Percentiles rank a stretch among this genome's conserved stretches.
phyloP scores from a whole-genome alignment of 768 basidiomycete species.

The Austroboletus festivus region DNA sequence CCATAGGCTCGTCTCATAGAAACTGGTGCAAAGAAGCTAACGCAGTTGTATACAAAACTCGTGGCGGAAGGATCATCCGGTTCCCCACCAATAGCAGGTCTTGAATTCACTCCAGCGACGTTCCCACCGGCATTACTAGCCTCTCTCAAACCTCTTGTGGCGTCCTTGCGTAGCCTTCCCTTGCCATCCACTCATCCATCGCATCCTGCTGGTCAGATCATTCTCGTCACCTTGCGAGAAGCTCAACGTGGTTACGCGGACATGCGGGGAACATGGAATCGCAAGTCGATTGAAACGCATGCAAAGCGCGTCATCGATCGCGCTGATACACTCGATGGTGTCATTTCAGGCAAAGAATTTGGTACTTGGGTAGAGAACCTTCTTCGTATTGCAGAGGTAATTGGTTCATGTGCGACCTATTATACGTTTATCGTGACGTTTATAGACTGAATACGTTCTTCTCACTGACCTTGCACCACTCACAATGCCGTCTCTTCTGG shows the following conservation, averaged over 20 bases:
- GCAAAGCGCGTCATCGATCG: constrained; percentile 68
- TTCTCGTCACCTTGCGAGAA: constrained; percentile 64
- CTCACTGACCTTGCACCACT: constrained; percentile 64
- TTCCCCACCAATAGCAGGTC: constrained; percentile 57
- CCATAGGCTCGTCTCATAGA: constrained; percentile 68
- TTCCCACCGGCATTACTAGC: constrained; percentile 54
- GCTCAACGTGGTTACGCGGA: constrained; percentile 82
- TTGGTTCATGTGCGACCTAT: constrained; percentile 11
- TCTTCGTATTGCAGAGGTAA: constrained; percentile 63
- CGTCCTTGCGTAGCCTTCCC: constrained; percentile 68
- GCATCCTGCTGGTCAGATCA: constrained; percentile 68
- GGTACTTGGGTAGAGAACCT: constrained; percentile 68
- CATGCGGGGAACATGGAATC: constrained; percentile 79
- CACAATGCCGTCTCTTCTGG: constrained; percentile 45
- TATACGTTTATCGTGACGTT: neutral
- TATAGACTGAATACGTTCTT: constrained; percentile 65
- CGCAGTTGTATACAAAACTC: constrained; percentile 79
- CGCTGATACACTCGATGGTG: constrained; percentile 64
- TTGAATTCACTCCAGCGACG: constrained; percentile 50
- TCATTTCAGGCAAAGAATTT: constrained; percentile 67
- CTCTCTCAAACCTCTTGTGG: constrained; percentile 60
- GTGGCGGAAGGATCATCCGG: constrained; percentile 86
- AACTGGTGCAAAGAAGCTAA: constrained; percentile 78
- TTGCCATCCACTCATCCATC: constrained; percentile 79
- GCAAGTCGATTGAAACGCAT: constrained; percentile 69